phyloP scores from a whole-genome alignment of 257 asterid species.

The Solanum appendiculatum region DNA sequence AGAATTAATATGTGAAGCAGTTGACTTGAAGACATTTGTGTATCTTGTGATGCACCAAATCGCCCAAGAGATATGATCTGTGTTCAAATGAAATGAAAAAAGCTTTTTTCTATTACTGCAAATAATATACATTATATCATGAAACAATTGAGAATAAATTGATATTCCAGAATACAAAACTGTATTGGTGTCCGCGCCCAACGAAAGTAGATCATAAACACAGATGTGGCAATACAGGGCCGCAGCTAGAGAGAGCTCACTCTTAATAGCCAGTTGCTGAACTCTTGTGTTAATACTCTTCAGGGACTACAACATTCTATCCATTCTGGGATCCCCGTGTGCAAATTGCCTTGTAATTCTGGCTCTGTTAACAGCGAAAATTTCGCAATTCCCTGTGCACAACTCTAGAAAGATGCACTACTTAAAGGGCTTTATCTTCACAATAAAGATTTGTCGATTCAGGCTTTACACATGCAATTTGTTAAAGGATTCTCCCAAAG shows the following conservation, averaged over 20 bases:
- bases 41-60: neutral
- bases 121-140: conserved; percentile 7
- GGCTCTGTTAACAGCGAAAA: neutral
- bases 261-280: neutral
- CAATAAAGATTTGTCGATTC: conserved; percentile 10
- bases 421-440: neutral
- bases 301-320: neutral
- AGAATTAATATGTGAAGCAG: neutral
- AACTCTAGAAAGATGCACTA: neutral
- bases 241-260: neutral
- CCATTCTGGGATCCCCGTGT: neutral
- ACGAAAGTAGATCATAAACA: neutral
- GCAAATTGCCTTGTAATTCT: neutral
- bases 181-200: neutral
- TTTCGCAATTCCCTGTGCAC: neutral
- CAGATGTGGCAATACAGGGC: neutral
- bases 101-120: neutral
- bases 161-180: conserved; percentile 12
- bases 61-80: neutral
- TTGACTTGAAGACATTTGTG: neutral
- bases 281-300: neutral
- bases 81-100: neutral
- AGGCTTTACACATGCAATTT: conserved; percentile 95
- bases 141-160: conserved; percentile 3
- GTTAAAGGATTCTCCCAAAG: conserved; percentile 98